Percentiles rank a stretch among this genome's conserved stretches.
Evolutionary conservation across 176 grass and related monocot genomes (phyloP).

Genomic region (Thinopyrum elongatum): DNA sequence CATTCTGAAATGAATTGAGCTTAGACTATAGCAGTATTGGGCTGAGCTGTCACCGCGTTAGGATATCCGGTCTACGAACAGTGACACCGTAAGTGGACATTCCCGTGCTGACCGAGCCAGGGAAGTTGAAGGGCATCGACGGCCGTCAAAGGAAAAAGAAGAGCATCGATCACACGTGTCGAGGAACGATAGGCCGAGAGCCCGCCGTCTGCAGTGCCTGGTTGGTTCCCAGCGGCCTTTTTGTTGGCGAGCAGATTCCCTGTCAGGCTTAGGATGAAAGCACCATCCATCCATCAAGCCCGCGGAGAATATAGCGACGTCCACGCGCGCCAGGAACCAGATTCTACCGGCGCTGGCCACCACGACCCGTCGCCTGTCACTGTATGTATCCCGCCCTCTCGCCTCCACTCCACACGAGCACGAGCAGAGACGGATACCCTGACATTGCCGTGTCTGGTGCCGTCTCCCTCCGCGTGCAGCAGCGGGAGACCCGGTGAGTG

Average conservation of each 20-base stretch:
- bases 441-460: not conserved
- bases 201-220: not conserved
- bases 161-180: not conserved
- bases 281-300: not conserved
- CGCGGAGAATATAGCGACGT: slow-evolving; percentile 4
- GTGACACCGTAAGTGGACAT: not conserved
- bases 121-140: not conserved
- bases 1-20: not conserved
- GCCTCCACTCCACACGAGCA: not conserved
- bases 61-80: not conserved
- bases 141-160: not conserved
- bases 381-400: not conserved
- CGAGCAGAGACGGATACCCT: not conserved
- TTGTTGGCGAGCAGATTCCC: not conserved
- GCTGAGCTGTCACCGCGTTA: not conserved
- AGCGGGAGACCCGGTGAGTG: not conserved
- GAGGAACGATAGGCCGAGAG: not conserved
- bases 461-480: not conserved
- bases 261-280: not conserved
- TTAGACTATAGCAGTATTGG: not conserved
- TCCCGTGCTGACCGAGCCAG: not conserved
- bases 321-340: not conserved
- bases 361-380: not conserved
- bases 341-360: not conserved
- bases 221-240: not conserved